Conservation (phyloP, 768 basidiomycete species). For the Galerina marginata region DNA sequence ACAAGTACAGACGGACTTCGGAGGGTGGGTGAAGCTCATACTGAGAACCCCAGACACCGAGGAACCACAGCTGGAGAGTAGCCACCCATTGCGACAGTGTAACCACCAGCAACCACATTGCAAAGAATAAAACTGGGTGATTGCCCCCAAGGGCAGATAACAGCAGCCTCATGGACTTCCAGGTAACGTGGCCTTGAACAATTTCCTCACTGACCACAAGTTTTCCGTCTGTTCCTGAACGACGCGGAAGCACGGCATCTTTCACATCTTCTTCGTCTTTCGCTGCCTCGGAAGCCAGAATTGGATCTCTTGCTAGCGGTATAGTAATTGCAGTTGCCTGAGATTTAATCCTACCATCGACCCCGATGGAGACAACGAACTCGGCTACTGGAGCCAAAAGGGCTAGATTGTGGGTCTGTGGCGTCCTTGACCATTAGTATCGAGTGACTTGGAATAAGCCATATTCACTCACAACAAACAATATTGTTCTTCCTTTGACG, state of each 20-base stretch:
- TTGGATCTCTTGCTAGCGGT: constrained; percentile 28
- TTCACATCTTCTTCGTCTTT: neutral
- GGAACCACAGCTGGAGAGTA: constrained; percentile 44
- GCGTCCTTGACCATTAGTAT: neutral
- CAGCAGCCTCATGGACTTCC: constrained; percentile 39
- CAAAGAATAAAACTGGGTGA: constrained; percentile 39
- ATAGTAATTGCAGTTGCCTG: constrained; percentile 44
- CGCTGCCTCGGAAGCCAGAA: neutral
- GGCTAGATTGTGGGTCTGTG: constrained; percentile 51
- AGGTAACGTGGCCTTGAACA: constrained; percentile 36
- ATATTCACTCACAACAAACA: constrained; percentile 1
- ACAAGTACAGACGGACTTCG: constrained; percentile 41
- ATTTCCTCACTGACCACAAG: constrained; percentile 69
- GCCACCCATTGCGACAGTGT: constrained; percentile 30
- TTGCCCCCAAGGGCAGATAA: constrained; percentile 40
- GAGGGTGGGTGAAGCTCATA: constrained; percentile 39
- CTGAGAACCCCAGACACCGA: constrained; percentile 52
- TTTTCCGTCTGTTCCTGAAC: constrained; percentile 44
- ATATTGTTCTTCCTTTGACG: neutral
- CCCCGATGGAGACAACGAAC: constrained; percentile 57
- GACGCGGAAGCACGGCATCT: neutral
- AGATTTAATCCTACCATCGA: constrained; percentile 53
- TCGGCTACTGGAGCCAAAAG: constrained; percentile 55
- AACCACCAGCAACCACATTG: constrained; percentile 28
- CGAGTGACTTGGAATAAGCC: neutral